A percentile compares a stretch with the other conserved stretches of the same genome.
These are phyloP conservation scores for Boechera divaricarpa DNA, from an alignment of 345 rosid genomes.

Conservation along the genomic window DNA sequence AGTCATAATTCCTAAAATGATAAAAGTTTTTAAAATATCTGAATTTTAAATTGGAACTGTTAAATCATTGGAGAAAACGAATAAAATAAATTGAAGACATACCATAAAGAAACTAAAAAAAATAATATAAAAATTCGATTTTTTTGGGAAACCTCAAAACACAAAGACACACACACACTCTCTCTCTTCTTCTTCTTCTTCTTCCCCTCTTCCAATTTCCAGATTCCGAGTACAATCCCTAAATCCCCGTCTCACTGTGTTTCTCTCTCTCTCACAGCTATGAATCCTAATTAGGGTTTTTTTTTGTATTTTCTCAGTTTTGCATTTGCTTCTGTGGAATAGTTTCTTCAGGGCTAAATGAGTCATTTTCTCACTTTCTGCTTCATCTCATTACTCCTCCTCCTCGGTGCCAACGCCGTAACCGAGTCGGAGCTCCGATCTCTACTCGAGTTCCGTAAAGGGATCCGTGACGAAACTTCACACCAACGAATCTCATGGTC, in stretches of 20 bases:
- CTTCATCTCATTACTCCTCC: constrained; percentile 32
- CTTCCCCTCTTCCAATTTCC: constrained; percentile 24
- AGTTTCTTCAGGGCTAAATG: constrained; percentile 44
- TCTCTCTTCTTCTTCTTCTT: constrained; percentile 7
- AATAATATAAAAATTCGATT: constrained; percentile 16
- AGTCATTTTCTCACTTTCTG: constrained; percentile 45
- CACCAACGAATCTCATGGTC: constrained; percentile 59
- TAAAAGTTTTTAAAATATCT: background rate
- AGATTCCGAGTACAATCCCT: constrained; percentile 39
- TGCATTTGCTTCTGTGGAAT: background rate
- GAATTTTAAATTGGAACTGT: background rate
- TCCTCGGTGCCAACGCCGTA: constrained; percentile 37
- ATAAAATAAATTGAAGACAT: constrained; percentile 9
- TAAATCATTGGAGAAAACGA: background rate
- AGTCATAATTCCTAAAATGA: constrained; percentile 12
- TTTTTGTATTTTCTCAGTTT: background rate
- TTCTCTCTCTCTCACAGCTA: constrained; percentile 30
- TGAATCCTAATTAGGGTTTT: constrained; percentile 41
- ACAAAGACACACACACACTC: background rate
- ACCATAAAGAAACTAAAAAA: background rate
- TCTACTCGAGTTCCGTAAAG: constrained; percentile 88
- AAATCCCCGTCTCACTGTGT: constrained; percentile 35
- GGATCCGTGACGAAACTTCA: constrained; percentile 62
- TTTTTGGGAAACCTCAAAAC: constrained; percentile 31
- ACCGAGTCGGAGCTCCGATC: constrained; percentile 62